Conservation (phyloP, 2,329 filamentous ascomycete genomes). For the Colletotrichum gigasporum region DNA sequence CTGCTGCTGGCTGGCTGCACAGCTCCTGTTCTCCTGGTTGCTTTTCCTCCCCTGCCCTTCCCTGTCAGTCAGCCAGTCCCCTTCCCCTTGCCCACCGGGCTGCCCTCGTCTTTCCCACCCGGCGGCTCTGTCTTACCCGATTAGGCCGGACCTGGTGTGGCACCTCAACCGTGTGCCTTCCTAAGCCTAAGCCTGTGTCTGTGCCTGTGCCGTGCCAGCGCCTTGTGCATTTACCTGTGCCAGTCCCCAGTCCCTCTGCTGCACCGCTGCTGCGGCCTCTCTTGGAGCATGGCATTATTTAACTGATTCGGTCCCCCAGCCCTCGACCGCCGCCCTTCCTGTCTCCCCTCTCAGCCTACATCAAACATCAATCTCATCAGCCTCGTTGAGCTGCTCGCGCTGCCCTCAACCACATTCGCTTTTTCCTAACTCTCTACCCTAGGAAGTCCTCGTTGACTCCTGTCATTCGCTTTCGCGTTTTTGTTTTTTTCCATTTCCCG, state of each 20-base stretch:
- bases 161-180: constrained; percentile 21
- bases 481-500: constrained; percentile 53
- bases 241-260: background rate
- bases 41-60: background rate
- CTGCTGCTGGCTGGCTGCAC: too few relatives aligned
- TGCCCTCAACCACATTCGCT: constrained; percentile 55
- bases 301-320: constrained; percentile 42
- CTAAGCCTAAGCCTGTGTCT: constrained; percentile 5
- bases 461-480: constrained; percentile 75
- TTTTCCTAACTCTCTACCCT: constrained; percentile 52
- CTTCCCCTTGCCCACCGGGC: background rate
- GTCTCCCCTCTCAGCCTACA: constrained; percentile 44
- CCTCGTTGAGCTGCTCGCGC: constrained; percentile 31
- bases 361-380: constrained; percentile 28
- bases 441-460: constrained; percentile 80
- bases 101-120: constrained; percentile 19
- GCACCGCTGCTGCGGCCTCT: constrained; percentile 16
- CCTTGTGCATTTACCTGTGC: background rate
- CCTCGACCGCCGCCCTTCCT: constrained; percentile 45
- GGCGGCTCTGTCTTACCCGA: constrained; percentile 21
- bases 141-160: constrained; percentile 27
- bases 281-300: constrained; percentile 27
- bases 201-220: constrained; percentile 13
- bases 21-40: background rate
- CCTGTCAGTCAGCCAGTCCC: too few relatives aligned